Evolutionary conservation across 495 filamentous ascomycete species (phyloP), one percentile per base, ranked within the genome.

Genomic region (Hyaloscypha finlandica): DNA sequence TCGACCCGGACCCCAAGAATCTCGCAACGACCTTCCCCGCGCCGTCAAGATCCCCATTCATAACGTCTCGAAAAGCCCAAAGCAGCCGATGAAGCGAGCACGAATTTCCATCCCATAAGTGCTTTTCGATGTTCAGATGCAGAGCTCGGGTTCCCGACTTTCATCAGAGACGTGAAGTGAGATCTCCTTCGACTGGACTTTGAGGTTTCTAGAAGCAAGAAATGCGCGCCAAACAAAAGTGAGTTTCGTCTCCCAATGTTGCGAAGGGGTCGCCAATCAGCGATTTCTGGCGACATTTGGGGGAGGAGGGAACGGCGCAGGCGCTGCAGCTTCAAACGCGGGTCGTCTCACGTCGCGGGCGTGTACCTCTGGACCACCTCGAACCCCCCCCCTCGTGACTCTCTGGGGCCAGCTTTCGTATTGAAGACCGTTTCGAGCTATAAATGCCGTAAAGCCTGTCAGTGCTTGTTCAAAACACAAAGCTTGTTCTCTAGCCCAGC

Each of bases 341-440:
- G 42, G 42, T 12, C 9, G 42, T 48, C 42, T 48, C 42, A 48
- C 42, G 4, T 48, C 42, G 42, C 42, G 4, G 16, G 11, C 16
- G 42, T 48, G 42, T 48, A 48, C 42, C 42, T 37, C 35, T 37
- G 35, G 35, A 11, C 42, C 42, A 48, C 16, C 11, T 48, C 42
- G 4, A 48, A 48, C 4, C 42, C 42, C 16, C 42, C 11, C 42
- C 51, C 6, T 11, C 51, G 8, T 16, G 22, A 53, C 51, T 53
- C 51, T 53, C 19, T 12, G 42, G 42, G 42, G 11, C 11, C 35
- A 8, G 35, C 35, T 12, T 37, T 37, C 42, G 42, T 12, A 48
- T 25, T 32, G 22, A 32, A 8, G 30, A 1, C 53, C 53, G 30
- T 56, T 56, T 56, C 53, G 53, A 56, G 53, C 53, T 56, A 56